A percentile compares a stretch with the other conserved stretches of the same genome.
Conservation (phyloP, 2,329 filamentous ascomycete species). For the Tolypocladium pustulatum region DNA sequence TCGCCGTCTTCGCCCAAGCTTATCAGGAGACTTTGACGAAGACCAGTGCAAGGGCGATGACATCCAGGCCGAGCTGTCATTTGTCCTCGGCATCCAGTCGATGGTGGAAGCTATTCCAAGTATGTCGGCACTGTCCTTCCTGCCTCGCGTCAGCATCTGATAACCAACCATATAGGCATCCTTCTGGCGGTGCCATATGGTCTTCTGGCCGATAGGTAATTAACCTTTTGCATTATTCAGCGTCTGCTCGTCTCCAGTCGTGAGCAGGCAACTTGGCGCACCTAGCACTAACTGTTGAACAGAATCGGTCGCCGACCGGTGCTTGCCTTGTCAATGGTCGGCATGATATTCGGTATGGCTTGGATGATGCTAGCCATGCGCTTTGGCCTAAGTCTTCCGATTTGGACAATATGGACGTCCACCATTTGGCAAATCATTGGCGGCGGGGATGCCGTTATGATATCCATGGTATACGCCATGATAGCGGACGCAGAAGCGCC, state of each 20-base stretch:
- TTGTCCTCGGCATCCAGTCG: neutral
- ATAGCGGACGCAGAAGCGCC: slow-evolving; percentile 3
- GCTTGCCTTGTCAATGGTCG: slow-evolving; percentile 3
- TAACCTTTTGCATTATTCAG: neutral
- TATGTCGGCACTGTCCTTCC: neutral
- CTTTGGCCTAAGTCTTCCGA: neutral
- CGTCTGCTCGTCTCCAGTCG: no score
- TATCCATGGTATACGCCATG: slow-evolving; percentile 6
- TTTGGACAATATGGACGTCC: slow-evolving; percentile 4
- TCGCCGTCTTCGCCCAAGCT: neutral
- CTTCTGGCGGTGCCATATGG: slow-evolving; percentile 1
- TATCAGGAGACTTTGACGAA: neutral
- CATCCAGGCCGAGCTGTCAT: neutral
- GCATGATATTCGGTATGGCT: neutral
- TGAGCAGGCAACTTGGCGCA: no score
- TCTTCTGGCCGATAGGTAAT: neutral
- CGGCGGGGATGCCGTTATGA: slow-evolving; percentile 3
- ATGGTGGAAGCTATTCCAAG: neutral
- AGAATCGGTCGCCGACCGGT: slow-evolving; percentile 6
- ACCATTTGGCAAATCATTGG: slow-evolving; percentile 3
- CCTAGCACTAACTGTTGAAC: no score
- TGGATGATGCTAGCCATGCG: slow-evolving; percentile 3
- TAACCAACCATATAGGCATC: neutral
- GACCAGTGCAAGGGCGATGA: neutral
- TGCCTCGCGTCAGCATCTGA: neutral